phyloP scores from a whole-genome alignment of 2,329 filamentous ascomycete genomes.

The Botrytis squamosa region DNA sequence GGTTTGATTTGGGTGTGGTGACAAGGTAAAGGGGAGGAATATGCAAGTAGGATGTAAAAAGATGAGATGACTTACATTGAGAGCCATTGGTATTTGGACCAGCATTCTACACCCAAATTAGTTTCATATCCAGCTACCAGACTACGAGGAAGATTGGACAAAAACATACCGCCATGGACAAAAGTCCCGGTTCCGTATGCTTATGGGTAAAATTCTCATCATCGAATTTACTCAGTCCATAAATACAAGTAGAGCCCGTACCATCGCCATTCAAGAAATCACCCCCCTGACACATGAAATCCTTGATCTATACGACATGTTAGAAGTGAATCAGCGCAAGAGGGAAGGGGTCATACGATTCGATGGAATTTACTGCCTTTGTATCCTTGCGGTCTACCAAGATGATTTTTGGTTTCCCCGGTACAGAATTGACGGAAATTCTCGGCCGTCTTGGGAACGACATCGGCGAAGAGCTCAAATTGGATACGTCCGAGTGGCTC shows the following conservation, averaged over 20 bases:
- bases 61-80: conserved; percentile 53
- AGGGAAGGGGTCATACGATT: conserved; percentile 60
- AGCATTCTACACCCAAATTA: conserved; percentile 61
- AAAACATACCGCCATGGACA: conserved; percentile 84
- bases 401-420: conserved; percentile 78
- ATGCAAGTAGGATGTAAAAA: neutral
- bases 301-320: conserved; percentile 61
- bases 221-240: conserved; percentile 77
- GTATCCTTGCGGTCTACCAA: conserved; percentile 83
- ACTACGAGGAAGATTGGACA: neutral
- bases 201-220: conserved; percentile 86
- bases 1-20: conserved; percentile 44
- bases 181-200: conserved; percentile 75
- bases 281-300: conserved; percentile 97
- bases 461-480: conserved; percentile 85
- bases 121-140: neutral
- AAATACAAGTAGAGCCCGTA: conserved; percentile 84
- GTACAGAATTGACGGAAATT: conserved; percentile 98
- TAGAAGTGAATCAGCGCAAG: neutral
- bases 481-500: conserved; percentile 84
- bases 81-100: conserved; percentile 91
- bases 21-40: neutral
- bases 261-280: conserved; percentile 95
- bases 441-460: conserved; percentile 84
- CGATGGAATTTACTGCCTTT: conserved; percentile 94